phyloP scores from a whole-genome alignment of 1,284 basidiomycete species.

The Xanthoconium separans region DNA sequence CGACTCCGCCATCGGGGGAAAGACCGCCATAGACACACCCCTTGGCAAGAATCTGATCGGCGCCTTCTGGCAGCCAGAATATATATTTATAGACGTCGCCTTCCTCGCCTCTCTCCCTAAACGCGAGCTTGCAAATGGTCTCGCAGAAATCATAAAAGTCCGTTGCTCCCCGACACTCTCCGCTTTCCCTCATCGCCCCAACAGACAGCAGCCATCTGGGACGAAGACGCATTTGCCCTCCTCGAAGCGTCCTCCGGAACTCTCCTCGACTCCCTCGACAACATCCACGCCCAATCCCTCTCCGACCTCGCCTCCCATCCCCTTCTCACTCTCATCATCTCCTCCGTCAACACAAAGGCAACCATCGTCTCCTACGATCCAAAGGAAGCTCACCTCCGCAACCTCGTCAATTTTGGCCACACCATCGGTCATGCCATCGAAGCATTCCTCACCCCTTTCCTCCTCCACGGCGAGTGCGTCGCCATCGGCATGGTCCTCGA shows the following conservation, averaged over 20 bases:
- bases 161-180: slow-evolving; percentile 4
- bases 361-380: slow-evolving; percentile 96
- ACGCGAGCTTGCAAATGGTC: slow-evolving; percentile 96
- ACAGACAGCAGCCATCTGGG: slow-evolving; percentile 95
- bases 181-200: background rate
- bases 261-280: slow-evolving; percentile 60
- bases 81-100: slow-evolving; percentile 96
- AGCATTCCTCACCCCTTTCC: slow-evolving; percentile 86
- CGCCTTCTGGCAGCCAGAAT: slow-evolving; percentile 97
- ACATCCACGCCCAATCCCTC: slow-evolving; percentile 60
- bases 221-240: slow-evolving; percentile 81
- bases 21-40: slow-evolving; percentile 97
- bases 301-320: slow-evolving; percentile 73
- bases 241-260: slow-evolving; percentile 84
- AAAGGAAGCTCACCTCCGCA: slow-evolving; percentile 91
- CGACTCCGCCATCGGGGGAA: slow-evolving; percentile 95
- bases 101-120: slow-evolving; percentile 93
- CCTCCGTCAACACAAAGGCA: slow-evolving; percentile 89
- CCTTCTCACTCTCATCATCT: slow-evolving; percentile 81
- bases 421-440: slow-evolving; percentile 96
- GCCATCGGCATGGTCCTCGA: slow-evolving; percentile 93
- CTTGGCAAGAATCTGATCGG: slow-evolving; percentile 98
- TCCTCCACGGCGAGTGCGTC: slow-evolving; percentile 94
- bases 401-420: slow-evolving; percentile 97
- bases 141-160: slow-evolving; percentile 98